A percentile compares a stretch with the other conserved stretches of the same genome.
Evolutionary conservation across 1,284 basidiomycete species (phyloP).

Genomic region (Cryptococcus jaspeensis): DNA sequence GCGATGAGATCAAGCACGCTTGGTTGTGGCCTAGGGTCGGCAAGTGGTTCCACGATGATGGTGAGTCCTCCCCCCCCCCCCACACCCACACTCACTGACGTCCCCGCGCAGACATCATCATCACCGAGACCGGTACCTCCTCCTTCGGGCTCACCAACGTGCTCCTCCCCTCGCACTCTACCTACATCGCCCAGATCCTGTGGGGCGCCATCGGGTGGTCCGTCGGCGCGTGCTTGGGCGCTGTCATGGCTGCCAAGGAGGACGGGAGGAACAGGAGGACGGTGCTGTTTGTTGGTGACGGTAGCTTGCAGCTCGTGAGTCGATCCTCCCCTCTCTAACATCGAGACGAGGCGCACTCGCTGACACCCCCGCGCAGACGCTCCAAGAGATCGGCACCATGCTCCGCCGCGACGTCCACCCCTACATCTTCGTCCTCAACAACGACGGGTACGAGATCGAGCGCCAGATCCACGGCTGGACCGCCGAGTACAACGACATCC

Average conservation of each 20-base stretch:
- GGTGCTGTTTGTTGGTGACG: constrained; percentile 77
- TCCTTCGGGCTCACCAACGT: constrained; percentile 76
- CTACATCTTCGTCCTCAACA: constrained; percentile 69
- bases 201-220: constrained; percentile 50
- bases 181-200: constrained; percentile 66
- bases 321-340: background rate
- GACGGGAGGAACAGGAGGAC: constrained; percentile 61
- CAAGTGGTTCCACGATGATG: constrained; percentile 71
- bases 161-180: constrained; percentile 65
- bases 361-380: constrained; percentile 25
- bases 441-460: constrained; percentile 87
- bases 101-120: constrained; percentile 61
- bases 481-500: constrained; percentile 53
- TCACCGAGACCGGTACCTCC: constrained; percentile 71
- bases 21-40: constrained; percentile 85
- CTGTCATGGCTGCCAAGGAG: constrained; percentile 68
- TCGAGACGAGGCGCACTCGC: background rate
- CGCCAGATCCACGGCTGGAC: constrained; percentile 57
- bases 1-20: constrained; percentile 61
- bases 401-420: constrained; percentile 51
- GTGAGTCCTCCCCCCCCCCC: constrained; percentile 20
- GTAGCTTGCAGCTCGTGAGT: constrained; percentile 54
- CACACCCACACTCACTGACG: background rate
- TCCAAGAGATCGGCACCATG: constrained; percentile 57
- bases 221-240: constrained; percentile 58